Base-by-base conservation (phyloP, 2,329 filamentous ascomycete genomes). In the Fusarium protoensiforme region DNA sequence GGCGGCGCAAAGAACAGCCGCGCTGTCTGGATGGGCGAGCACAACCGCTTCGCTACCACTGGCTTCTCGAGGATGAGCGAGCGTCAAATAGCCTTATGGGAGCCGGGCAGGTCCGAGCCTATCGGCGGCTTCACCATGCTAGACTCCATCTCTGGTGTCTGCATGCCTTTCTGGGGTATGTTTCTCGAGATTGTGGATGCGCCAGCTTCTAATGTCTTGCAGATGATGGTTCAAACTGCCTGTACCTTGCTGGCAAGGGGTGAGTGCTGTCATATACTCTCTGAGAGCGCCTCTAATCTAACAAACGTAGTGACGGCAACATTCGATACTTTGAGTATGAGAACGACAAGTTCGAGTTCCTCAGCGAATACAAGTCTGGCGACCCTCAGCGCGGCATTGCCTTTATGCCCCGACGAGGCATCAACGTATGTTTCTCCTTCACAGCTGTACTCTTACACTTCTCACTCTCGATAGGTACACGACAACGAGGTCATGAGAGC, bases 1-100 rank as follows among this genome's bases (percentile, higher is more conserved):
- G 89, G 92, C 33, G 96, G 96, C 65, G 96, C 96, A 76, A 99
- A 99, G 90, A 98, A 97, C 87, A 98, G 96, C 84, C 93, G 96
- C 81, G 93, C 93, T 33, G 95, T 98, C 16, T 99, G 96, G 96
- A 90, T 99, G 89, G 96, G 96, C 80, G 96, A 98, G 84, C 94
- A 97, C 80, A 97, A 98, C 85, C 92, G 96, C 74, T 92, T 99
- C 79, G 96, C 94, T 61, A 98, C 96, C 3, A 98, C 96, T 7
- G 96, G 96, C 74, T 99, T 99, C 88, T 98, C 95, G 59, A 93
- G 92, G 81, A 98, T 98, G 96, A 98, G 96, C 82, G 96, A 99
- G 85, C 92, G 96, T 62, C 96, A 99, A 83, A 89, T 99, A 76
- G 96, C 94, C 61, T 88, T 99, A 39, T 99, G 96, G 96, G 96